A percentile compares a stretch with the other conserved stretches of the same genome.
These are phyloP conservation scores for Thelephora terrestris DNA, from an alignment of 1,284 basidiomycete genomes.

Conservation along the genomic window DNA sequence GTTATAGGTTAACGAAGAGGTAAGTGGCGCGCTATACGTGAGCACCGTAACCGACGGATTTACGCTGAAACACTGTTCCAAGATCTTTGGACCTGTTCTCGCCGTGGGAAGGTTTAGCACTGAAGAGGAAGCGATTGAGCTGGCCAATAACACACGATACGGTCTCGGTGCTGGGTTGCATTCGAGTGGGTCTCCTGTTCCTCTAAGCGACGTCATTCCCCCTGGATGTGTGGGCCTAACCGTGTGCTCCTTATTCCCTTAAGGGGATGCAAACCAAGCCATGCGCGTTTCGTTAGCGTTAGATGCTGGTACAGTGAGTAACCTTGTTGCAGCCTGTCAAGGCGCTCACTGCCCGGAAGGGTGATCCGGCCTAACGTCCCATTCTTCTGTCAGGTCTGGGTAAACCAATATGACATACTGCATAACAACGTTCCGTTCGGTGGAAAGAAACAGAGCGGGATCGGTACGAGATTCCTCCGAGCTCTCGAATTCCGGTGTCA, in stretches of 20 bases:
- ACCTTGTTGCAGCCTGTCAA: neutral
- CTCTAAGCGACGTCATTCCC: neutral
- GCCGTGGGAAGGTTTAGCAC: constrained; percentile 68
- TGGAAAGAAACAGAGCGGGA: constrained; percentile 79
- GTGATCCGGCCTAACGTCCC: neutral
- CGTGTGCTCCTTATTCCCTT: neutral
- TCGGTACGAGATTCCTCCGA: constrained; percentile 31
- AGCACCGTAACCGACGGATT: constrained; percentile 2
- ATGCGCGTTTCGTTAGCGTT: constrained; percentile 76
- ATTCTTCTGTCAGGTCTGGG: constrained; percentile 56
- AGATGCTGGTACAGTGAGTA: constrained; percentile 74
- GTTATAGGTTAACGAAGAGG: constrained; percentile 63
- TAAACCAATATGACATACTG: constrained; percentile 80
- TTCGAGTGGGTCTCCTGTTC: constrained; percentile 47
- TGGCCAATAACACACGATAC: constrained; percentile 81
- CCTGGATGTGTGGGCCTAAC: neutral
- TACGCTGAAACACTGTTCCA: constrained; percentile 5
- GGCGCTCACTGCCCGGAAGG: neutral
- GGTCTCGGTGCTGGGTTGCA: constrained; percentile 86
- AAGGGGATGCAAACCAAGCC: constrained; percentile 82
- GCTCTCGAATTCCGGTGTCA: neutral
- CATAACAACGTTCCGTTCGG: constrained; percentile 87
- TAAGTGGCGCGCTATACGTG: constrained; percentile 16
- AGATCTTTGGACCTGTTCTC: constrained; percentile 85
- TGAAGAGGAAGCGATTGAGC: constrained; percentile 66